Percentiles rank a stretch among this genome's conserved stretches.
These are phyloP conservation scores for Saccharomycopsis vini DNA, from an alignment of 805 yeast species.

Conservation along the genomic window DNA sequence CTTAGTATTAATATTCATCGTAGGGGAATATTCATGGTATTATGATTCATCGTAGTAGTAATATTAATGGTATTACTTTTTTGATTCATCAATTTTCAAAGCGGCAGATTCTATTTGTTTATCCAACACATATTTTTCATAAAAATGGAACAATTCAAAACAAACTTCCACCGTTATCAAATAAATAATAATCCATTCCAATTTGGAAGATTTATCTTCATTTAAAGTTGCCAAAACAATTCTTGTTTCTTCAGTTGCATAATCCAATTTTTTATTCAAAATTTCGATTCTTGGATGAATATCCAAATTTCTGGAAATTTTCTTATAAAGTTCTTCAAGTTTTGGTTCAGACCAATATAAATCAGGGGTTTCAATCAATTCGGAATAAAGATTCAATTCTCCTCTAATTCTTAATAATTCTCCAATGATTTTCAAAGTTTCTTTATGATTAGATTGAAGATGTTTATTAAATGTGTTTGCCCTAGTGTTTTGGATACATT, in stretches of 20 bases:
- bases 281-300: slow-evolving; percentile 69
- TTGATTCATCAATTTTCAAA: neutral
- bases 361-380: slow-evolving; percentile 76
- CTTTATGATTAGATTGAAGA: slow-evolving; percentile 28
- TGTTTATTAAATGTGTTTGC: slow-evolving; percentile 56
- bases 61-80: neutral
- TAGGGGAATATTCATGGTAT: too few species aligned
- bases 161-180: slow-evolving; percentile 79
- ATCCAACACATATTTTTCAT: slow-evolving; percentile 31
- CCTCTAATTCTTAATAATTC: slow-evolving; percentile 69
- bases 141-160: slow-evolving; percentile 71
- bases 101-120: neutral
- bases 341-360: slow-evolving; percentile 89
- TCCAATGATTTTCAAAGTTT: slow-evolving; percentile 64
- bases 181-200: slow-evolving; percentile 84
- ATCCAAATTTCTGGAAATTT: slow-evolving; percentile 64
- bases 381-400: slow-evolving; percentile 75
- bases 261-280: slow-evolving; percentile 77
- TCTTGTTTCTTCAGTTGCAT: slow-evolving; percentile 81
- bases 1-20: too few species aligned
- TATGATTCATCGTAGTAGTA: too few species aligned
- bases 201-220: slow-evolving; percentile 63
- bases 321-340: slow-evolving; percentile 65
- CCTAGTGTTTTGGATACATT: slow-evolving; percentile 54
- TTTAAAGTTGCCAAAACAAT: slow-evolving; percentile 66